phyloP scores from a whole-genome alignment of 1,284 basidiomycete species.

The Neonothopanus nambi region DNA sequence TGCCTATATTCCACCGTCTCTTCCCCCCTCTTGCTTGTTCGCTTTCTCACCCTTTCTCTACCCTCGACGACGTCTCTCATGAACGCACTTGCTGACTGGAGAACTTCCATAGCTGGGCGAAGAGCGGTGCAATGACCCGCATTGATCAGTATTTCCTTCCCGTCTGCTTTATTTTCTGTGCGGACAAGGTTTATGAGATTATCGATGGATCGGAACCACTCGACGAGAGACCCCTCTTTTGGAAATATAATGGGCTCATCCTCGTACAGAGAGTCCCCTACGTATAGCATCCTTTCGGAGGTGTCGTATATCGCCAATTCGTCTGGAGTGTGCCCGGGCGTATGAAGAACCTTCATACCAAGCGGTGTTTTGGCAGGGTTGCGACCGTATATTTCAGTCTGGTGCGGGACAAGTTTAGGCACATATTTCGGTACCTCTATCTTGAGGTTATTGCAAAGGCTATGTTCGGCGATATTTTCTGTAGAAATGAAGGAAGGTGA shows the following conservation, averaged over 20 bases:
- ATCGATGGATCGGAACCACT: conserved; percentile 48
- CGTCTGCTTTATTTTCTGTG: conserved; percentile 22
- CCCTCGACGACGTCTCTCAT: conserved; percentile 47
- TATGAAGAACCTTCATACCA: conserved; percentile 47
- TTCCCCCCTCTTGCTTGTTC: conserved; percentile 37
- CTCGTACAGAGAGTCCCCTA: conserved; percentile 58
- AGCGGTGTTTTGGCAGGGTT: conserved; percentile 21
- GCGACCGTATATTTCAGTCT: conserved; percentile 24
- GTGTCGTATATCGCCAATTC: conserved; percentile 52
- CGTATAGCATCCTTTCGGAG: conserved; percentile 50
- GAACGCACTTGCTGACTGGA: conserved; percentile 41
- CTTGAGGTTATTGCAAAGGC: conserved; percentile 43
- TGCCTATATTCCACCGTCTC: conserved; percentile 44
- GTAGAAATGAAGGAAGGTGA: conserved; percentile 44
- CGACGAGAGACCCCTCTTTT: conserved; percentile 46
- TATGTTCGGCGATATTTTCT: conserved; percentile 39
- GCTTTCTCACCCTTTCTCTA: conserved; percentile 36
- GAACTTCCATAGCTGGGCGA: conserved; percentile 44
- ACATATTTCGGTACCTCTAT: conserved; percentile 44
- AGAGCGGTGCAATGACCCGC: conserved; percentile 48
- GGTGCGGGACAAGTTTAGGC: conserved; percentile 44
- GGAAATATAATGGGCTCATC: conserved; percentile 54
- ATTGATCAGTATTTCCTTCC: conserved; percentile 38
- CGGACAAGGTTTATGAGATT: conserved; percentile 40
- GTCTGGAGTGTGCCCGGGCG: conserved; percentile 58